Base-by-base conservation (phyloP, 2,329 filamentous ascomycete species). In the Talaromyces sp. region DNA sequence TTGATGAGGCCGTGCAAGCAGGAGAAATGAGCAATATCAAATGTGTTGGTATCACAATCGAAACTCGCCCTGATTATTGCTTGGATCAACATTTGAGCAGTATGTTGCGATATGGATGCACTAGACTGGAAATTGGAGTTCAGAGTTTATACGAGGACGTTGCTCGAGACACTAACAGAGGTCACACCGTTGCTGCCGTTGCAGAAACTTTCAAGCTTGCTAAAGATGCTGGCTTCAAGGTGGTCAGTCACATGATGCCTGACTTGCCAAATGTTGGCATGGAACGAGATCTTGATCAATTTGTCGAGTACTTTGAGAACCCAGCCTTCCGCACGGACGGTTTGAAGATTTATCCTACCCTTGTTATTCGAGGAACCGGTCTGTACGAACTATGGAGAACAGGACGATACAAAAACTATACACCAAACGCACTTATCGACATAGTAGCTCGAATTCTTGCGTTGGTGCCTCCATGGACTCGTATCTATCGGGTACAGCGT, bases 221-320 rank as follows among this genome's bases (percentile, higher is more conserved):
- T 68, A 99, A 99, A 79, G 96, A 99, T 77, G 93, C 96, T 6
- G 95, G 95, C 0, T 99, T 97, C 85, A 99, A 99, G 78, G 95
- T 99, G 0, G 95, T 99, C 68, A 96, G 92, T 70, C 95, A 99
- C 80, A 99, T 99, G 95, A 99, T 99, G 95, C 95, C 95, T 1
- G 95, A 99, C 75, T 81, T 99, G 57, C 95, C 95, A 3, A 99
- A 99, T 72, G 95, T 99, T 2, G 95, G 95, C 64, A 97, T 98
- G 91, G 96, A 99, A 80, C 90, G 95, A 72, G 95, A 99, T 75
- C 84, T 99, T 50, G 93, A 96, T 74, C 95, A 99, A 72, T 99
- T 99, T 79, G 87, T 92, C 69, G 96, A 99, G 76, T 99, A 99
- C 77, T 99, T 99, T 73, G 93, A 97, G 75, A 98, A 93, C 75